A percentile compares a stretch with the other conserved stretches of the same genome.
phyloP scores from a whole-genome alignment of 495 filamentous ascomycete species.

The Hypoxylon rickii region DNA sequence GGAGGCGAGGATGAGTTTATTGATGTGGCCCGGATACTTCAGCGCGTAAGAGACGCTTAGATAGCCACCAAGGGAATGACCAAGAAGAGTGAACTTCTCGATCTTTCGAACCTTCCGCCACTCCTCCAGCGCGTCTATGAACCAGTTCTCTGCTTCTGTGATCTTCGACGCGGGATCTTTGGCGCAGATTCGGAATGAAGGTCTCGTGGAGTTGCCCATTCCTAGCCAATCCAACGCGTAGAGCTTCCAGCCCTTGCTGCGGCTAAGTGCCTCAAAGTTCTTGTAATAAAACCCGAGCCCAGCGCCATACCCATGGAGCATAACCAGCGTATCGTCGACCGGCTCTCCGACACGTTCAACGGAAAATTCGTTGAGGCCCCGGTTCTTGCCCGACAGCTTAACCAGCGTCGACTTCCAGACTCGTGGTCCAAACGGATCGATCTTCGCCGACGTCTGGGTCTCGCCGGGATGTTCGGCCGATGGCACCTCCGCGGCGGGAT shows the following conservation, averaged over 20 bases:
- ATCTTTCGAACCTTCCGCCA: constrained; percentile 89
- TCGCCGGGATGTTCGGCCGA: constrained; percentile 47
- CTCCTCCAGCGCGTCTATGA: constrained; percentile 93
- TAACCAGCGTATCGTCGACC: constrained; percentile 83
- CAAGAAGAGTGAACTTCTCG: constrained; percentile 89
- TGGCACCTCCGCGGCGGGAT: constrained; percentile 26
- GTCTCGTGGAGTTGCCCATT: constrained; percentile 88
- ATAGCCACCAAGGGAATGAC: constrained; percentile 93
- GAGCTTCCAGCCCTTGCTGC: constrained; percentile 80
- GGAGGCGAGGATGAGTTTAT: constrained; percentile 93
- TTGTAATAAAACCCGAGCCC: constrained; percentile 97
- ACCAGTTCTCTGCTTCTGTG: constrained; percentile 91
- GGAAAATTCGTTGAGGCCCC: constrained; percentile 89
- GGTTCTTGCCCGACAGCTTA: constrained; percentile 78
- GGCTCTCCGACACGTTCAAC: constrained; percentile 81
- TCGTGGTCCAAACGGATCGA: constrained; percentile 83
- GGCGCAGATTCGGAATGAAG: constrained; percentile 78
- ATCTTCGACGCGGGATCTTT: constrained; percentile 83
- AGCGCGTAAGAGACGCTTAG: constrained; percentile 92
- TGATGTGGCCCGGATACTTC: constrained; percentile 90
- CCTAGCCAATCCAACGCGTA: constrained; percentile 92
- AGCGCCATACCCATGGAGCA: constrained; percentile 96
- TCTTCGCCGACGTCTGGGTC: constrained; percentile 55
- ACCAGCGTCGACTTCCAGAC: constrained; percentile 87
- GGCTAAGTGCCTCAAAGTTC: constrained; percentile 87